These are phyloP conservation scores for Mucor plumbeus DNA, from an alignment of 371 early-diverging fungal genomes.

Conservation along the genomic window DNA sequence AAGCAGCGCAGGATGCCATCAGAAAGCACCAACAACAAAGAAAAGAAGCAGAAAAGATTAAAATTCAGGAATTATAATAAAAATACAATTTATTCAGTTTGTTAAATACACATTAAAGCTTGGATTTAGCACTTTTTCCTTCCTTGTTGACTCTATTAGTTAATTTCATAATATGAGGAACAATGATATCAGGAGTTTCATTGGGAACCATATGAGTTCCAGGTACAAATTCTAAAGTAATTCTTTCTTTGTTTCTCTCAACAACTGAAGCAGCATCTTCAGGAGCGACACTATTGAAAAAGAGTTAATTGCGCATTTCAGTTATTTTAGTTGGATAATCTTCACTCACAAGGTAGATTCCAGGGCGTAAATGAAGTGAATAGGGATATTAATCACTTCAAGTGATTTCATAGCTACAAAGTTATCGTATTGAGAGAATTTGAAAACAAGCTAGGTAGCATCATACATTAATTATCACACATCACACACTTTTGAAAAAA, in stretches of 20 bases:
- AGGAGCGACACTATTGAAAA: conserved; percentile 11
- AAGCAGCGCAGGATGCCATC: conserved; percentile 27
- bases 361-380: conserved; percentile 27
- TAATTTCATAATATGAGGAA: conserved; percentile 29
- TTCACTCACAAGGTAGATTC: conserved; percentile 30
- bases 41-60: conserved; percentile 8
- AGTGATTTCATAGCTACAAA: conserved; percentile 17
- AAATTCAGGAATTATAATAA: conserved; percentile 19
- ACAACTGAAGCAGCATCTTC: conserved; percentile 8
- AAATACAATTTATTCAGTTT: neutral
- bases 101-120: conserved; percentile 2
- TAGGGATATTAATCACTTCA: conserved; percentile 13
- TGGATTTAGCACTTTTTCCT: neutral
- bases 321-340: too few species aligned
- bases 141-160: conserved; percentile 14
- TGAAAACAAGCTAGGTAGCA: conserved; percentile 32
- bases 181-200: conserved; percentile 35
- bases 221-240: conserved; percentile 29
- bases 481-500: neutral
- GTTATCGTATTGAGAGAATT: conserved; percentile 13
- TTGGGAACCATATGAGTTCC: conserved; percentile 45
- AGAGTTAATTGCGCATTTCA: neutral
- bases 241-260: conserved; percentile 7
- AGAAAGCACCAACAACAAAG: conserved; percentile 14
- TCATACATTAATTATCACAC: neutral